phyloP scores from a whole-genome alignment of 2,329 filamentous ascomycete species.

The Curvularia lunata region DNA sequence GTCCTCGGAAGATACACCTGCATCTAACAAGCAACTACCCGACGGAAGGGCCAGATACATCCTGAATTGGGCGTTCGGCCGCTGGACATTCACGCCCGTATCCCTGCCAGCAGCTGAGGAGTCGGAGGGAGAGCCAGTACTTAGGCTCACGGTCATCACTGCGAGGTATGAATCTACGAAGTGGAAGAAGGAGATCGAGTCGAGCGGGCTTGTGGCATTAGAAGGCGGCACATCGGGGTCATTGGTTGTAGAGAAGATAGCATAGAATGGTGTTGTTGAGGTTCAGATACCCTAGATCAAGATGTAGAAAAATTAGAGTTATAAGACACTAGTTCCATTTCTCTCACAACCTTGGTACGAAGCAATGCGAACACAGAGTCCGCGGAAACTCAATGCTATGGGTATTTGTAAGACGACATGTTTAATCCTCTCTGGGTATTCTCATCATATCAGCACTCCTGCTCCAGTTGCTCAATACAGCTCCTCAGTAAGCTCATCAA shows the following conservation, averaged over 20 bases:
- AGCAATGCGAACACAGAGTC: not conserved
- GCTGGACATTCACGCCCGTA: slow-evolving; percentile 85
- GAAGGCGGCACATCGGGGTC: slow-evolving; percentile 28
- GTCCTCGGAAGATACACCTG: slow-evolving; percentile 52
- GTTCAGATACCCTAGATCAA: not conserved
- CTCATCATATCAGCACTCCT: slow-evolving; percentile 14
- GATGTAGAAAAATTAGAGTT: not conserved
- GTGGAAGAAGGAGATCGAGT: slow-evolving; percentile 77
- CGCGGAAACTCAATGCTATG: too few relatives aligned
- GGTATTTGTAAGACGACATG: not conserved
- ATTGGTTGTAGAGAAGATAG: slow-evolving; percentile 32
- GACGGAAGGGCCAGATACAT: slow-evolving; percentile 70
- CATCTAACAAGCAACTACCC: slow-evolving; percentile 45
- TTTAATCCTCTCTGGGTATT: not conserved
- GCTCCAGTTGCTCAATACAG: slow-evolving; percentile 36
- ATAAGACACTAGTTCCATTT: not conserved
- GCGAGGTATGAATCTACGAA: slow-evolving; percentile 75
- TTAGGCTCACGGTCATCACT: slow-evolving; percentile 78
- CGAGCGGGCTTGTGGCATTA: slow-evolving; percentile 53
- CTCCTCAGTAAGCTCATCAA: slow-evolving; percentile 38
- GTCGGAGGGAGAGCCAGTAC: slow-evolving; percentile 56
- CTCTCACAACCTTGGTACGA: too few relatives aligned
- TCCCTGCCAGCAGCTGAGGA: slow-evolving; percentile 46
- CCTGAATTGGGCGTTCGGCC: slow-evolving; percentile 96
- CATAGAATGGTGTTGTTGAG: not conserved